Conservation (phyloP, 139 green algal species). For the Micromonas commoda region DNA sequence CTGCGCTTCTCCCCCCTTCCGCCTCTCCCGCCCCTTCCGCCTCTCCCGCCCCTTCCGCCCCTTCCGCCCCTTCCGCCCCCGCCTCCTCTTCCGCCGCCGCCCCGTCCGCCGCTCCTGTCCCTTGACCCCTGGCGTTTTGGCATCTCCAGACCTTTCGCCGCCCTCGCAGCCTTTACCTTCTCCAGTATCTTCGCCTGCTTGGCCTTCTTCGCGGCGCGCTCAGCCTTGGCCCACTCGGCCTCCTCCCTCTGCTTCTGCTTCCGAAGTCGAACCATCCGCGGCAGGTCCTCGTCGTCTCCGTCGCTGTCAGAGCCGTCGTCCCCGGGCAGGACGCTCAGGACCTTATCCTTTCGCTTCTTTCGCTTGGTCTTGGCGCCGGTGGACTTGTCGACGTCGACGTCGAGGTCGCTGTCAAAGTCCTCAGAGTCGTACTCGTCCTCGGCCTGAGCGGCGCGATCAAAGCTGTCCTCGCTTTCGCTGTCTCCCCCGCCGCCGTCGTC, state of each 20-base stretch:
- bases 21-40: neutral
- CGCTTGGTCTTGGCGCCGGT: neutral
- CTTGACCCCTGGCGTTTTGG: neutral
- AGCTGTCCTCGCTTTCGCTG: neutral
- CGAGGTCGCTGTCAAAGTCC: slow-evolving; percentile 11
- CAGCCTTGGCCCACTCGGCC: neutral
- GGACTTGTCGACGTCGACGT: neutral
- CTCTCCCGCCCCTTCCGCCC: too few relatives aligned
- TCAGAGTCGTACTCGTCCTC: neutral
- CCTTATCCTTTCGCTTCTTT: neutral
- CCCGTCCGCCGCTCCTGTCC: too few relatives aligned
- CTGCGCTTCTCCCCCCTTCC: neutral
- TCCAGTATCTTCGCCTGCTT: too few relatives aligned
- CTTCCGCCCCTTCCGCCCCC: neutral
- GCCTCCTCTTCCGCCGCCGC: neutral
- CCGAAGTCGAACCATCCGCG: neutral
- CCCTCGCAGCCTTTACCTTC: neutral
- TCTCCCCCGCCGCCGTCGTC: neutral
- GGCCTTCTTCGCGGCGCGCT: neutral
- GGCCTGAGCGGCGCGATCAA: neutral
- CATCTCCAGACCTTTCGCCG: neutral
- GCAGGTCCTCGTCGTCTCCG: neutral
- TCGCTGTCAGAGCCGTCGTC: neutral
- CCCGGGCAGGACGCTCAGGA: neutral
- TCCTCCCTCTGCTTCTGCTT: neutral